Conservation (phyloP, 2,329 filamentous ascomycete species). For the Albifimbria verrucaria region DNA sequence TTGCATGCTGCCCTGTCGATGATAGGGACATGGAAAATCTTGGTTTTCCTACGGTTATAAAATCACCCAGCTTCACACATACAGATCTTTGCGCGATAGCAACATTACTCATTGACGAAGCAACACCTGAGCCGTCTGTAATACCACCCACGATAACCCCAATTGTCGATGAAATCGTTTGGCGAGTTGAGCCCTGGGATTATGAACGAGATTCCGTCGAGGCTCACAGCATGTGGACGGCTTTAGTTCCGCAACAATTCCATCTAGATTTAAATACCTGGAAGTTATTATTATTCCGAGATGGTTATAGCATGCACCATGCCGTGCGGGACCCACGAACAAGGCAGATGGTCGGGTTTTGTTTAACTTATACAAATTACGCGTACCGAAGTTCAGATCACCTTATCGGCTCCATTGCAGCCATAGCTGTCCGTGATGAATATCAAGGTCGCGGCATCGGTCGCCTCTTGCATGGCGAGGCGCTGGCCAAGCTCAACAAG, state of each 20-base stretch:
- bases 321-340: constrained; percentile 46
- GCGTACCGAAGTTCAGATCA: constrained; percentile 48
- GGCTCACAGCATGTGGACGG: constrained; percentile 46
- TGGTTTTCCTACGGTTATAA: constrained; percentile 50
- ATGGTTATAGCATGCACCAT: constrained; percentile 56
- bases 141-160: background rate
- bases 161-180: constrained; percentile 16
- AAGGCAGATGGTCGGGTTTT: constrained; percentile 49
- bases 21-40: constrained; percentile 34
- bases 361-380: constrained; percentile 58
- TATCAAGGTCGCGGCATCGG: constrained; percentile 51
- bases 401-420: constrained; percentile 53
- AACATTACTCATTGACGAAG: constrained; percentile 46
- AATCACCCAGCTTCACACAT: constrained; percentile 45
- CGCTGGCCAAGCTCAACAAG: constrained; percentile 43
- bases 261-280: constrained; percentile 40
- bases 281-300: constrained; percentile 45
- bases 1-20: constrained; percentile 46
- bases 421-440: constrained; percentile 47
- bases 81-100: constrained; percentile 48
- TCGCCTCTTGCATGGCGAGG: constrained; percentile 48
- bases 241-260: constrained; percentile 35
- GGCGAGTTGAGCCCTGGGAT: constrained; percentile 41
- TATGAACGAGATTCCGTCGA: constrained; percentile 34
- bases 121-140: background rate